These are phyloP conservation scores for Atalantia buxifolia DNA, from an alignment of 345 rosid species.

Conservation along the genomic window DNA sequence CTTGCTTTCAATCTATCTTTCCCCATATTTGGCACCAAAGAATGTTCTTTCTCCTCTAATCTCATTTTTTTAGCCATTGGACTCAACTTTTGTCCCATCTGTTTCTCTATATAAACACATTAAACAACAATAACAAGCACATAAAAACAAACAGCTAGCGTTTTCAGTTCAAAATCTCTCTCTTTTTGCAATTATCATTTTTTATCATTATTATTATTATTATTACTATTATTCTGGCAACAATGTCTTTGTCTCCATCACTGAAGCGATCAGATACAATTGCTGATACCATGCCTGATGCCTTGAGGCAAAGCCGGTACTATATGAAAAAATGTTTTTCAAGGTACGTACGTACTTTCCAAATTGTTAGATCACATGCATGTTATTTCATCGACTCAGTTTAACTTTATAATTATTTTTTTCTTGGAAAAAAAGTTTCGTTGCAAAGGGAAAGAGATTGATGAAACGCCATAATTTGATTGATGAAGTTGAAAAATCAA, in stretches of 20 bases:
- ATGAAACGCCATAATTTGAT: constrained; percentile 59
- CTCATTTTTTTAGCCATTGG: background rate
- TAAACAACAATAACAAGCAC: constrained; percentile 5
- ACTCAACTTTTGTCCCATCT: background rate
- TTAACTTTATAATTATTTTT: background rate
- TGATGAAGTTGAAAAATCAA: constrained; percentile 59
- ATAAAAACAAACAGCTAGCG: background rate
- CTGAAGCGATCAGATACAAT: constrained; percentile 62
- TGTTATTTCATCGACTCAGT: background rate
- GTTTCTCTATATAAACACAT: constrained; percentile 13
- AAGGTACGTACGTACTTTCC: constrained; percentile 32
- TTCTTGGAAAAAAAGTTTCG: constrained; percentile 35
- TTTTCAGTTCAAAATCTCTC: constrained; percentile 17
- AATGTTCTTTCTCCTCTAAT: constrained; percentile 43
- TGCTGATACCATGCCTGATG: constrained; percentile 85
- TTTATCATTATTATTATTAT: background rate
- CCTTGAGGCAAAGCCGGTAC: constrained; percentile 68
- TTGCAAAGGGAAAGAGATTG: constrained; percentile 58
- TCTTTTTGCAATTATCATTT: background rate
- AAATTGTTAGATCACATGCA: background rate
- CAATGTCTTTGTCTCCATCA: constrained; percentile 36
- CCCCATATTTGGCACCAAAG: constrained; percentile 34
- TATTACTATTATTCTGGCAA: background rate
- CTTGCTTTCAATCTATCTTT: constrained; percentile 14
- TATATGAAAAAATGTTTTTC: constrained; percentile 80